Base-by-base conservation (phyloP, 768 basidiomycete genomes). In the Tricholoma sp. region DNA sequence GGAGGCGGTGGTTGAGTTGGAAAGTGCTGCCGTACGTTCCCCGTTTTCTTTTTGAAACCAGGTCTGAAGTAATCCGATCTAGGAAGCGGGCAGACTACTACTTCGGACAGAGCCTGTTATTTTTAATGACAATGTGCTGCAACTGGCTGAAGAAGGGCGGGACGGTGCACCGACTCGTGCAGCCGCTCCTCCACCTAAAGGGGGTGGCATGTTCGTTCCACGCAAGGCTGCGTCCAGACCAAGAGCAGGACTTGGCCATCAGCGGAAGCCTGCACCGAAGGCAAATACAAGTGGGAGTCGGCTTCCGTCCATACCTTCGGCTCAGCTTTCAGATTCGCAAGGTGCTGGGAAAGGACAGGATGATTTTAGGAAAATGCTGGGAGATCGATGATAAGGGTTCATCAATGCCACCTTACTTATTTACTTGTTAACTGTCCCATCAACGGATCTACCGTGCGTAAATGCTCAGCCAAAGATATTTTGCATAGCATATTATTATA, bases 61-160 rank as follows among this genome's bases (percentile, higher is more conserved):
- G 29, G 31, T 27, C 18, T 53, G 34, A 54, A 10, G 37, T 52
- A 31, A 35, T 19, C 24, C 12, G 54, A 10, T 63, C 16, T 61
- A 96, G 94, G 94, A 95, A 70, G 91, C 85, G 3, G 91, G 92
- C 32, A 85, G 86, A 61, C 71, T 96, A 4, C 69, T 97, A 6
- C 75, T 97, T 22, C 79, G 81, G 7, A 64, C 84, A 3, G 88
- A 91, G 41, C 83, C 91, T 14, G 77, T 97, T 54, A 66, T 83
- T 10, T 90, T 91, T 72, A 79, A 82, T 46, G 89, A 83, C 2
- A 74, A 77, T 19, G 72, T 72, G 1, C 72, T 98, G 37, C 65
- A 80, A 39, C 69, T 98, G 51, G 71, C 75, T 0, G 88, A 89
- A 64, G 84, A 84, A 59, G 71, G 70, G 10, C 63, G 63, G 14